Conservation (phyloP, 176 grass and related monocot species). For the Saccharum officinarum region DNA sequence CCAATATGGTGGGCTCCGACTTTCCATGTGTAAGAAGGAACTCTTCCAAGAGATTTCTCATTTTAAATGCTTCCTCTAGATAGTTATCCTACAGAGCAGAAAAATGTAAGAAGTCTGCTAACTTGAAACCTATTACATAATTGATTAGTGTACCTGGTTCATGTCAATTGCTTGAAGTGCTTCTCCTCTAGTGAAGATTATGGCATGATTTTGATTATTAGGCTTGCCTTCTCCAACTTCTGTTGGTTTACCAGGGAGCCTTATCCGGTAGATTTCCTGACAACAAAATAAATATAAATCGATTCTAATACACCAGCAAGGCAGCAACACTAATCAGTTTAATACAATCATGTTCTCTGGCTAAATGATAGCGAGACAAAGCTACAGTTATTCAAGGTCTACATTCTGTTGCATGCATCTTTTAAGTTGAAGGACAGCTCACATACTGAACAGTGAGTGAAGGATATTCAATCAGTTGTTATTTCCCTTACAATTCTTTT, state of each 20-base stretch:
- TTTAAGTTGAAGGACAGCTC: background rate
- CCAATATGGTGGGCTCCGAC: conserved; percentile 67
- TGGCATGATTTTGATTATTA: conserved; percentile 86
- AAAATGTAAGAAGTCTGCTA: conserved; percentile 30
- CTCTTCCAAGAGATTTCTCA: conserved; percentile 75
- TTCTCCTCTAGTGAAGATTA: conserved; percentile 83
- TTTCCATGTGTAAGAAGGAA: conserved; percentile 48
- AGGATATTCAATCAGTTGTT: background rate
- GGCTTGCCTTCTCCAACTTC: conserved; percentile 77
- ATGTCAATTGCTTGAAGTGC: conserved; percentile 84
- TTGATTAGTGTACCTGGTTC: conserved; percentile 60
- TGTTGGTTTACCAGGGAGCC: conserved; percentile 74
- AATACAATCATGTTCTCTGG: background rate
- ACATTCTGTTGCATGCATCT: conserved; percentile 11
- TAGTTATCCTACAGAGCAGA: conserved; percentile 64
- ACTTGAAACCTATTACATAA: background rate
- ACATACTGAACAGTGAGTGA: background rate
- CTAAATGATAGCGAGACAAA: background rate
- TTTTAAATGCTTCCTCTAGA: conserved; percentile 89
- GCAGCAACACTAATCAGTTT: conserved; percentile 15
- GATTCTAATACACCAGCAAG: background rate
- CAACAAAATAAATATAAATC: conserved; percentile 21
- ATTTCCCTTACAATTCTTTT: conserved; percentile 23
- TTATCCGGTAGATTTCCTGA: conserved; percentile 82
- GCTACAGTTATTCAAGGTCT: background rate